phyloP scores from a whole-genome alignment of 108 stramenopile species.

The Hondaea fermentalgiana region DNA sequence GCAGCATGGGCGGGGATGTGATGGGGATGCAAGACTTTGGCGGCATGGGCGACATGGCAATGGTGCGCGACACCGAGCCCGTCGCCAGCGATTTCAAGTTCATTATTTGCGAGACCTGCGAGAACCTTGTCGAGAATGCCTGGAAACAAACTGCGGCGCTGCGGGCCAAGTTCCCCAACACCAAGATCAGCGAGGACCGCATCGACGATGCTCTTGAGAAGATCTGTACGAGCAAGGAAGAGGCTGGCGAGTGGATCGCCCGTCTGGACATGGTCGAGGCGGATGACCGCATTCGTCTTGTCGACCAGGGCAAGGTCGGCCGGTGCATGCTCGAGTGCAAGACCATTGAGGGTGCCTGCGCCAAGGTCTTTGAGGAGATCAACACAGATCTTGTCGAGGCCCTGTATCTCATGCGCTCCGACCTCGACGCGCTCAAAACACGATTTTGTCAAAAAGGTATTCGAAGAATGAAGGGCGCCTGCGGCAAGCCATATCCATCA shows the following conservation, averaged over 20 bases:
- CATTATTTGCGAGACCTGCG: background rate
- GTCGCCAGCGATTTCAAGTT: background rate
- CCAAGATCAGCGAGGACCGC: constrained; percentile 13
- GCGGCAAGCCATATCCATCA: background rate
- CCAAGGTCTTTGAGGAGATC: background rate
- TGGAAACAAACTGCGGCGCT: background rate
- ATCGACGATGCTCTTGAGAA: background rate
- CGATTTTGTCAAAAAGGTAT: background rate
- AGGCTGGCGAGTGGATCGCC: background rate
- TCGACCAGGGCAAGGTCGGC: background rate
- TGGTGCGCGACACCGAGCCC: background rate
- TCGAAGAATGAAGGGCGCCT: background rate
- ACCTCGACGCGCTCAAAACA: background rate
- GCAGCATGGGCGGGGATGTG: background rate
- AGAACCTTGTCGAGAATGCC: constrained; percentile 6
- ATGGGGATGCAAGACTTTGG: background rate
- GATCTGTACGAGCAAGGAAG: background rate
- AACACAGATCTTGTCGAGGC: background rate
- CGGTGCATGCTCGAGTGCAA: background rate
- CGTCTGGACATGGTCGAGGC: background rate
- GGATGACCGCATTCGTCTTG: background rate
- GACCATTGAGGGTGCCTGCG: background rate
- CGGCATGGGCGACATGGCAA: constrained; percentile 13
- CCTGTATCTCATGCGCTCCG: background rate
- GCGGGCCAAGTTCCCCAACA: background rate